These are phyloP conservation scores for Nicotiana benthamiana DNA, from an alignment of 257 asterid genomes.

Conservation along the genomic window DNA sequence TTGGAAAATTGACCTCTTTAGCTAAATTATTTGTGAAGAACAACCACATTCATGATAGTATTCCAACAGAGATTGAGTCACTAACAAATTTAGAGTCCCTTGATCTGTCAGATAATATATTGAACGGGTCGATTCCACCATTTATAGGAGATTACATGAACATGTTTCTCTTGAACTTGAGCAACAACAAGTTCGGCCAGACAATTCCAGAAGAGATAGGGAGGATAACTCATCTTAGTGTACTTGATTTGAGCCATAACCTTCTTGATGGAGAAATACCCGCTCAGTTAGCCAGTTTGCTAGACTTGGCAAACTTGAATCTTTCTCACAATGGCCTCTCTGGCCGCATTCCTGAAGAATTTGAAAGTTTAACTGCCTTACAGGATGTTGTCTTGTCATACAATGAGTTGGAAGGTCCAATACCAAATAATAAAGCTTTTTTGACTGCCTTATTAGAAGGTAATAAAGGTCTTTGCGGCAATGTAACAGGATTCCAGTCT, in stretches of 20 bases:
- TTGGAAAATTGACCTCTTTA: not conserved
- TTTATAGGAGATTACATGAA: not conserved
- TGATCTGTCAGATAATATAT: not conserved
- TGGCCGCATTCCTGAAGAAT: not conserved
- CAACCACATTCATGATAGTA: not conserved
- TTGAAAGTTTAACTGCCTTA: not conserved
- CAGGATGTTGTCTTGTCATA: not conserved
- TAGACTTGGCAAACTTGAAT: not conserved
- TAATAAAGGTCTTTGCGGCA: constrained; percentile 11
- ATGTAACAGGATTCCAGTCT: not conserved
- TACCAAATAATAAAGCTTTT: not conserved
- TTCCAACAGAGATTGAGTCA: not conserved
- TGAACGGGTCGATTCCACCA: not conserved
- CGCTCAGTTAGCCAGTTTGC: not conserved
- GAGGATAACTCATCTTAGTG: not conserved
- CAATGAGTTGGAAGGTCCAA: constrained; percentile 12
- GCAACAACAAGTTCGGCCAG: not conserved
- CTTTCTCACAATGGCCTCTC: not conserved
- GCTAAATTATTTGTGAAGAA: not conserved
- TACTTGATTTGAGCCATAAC: constrained; percentile 4
- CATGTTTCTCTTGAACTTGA: constrained; percentile 2
- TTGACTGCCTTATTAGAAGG: not conserved
- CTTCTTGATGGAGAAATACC: not conserved
- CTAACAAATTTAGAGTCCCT: not conserved
- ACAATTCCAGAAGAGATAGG: not conserved